These are phyloP conservation scores for Glycyrrhiza uralensis DNA, from an alignment of 306 rosid species.

Conservation along the genomic window DNA sequence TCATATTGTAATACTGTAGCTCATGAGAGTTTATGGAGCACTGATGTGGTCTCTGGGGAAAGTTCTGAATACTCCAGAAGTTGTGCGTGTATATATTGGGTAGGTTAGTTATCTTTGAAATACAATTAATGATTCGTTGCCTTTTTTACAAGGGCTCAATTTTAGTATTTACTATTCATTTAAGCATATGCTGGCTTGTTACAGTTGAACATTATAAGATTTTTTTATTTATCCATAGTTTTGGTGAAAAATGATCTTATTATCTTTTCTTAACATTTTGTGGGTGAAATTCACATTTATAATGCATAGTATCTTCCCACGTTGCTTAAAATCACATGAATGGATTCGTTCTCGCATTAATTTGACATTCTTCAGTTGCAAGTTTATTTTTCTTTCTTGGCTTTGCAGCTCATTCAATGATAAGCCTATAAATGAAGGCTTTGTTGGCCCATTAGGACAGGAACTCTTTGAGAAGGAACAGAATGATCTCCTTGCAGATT, in stretches of 20 bases:
- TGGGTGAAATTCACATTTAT: background rate
- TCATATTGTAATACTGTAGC: slow-evolving; percentile 35
- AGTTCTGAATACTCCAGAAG: slow-evolving; percentile 90
- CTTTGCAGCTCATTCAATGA: slow-evolving; percentile 75
- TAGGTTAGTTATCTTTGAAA: slow-evolving; percentile 33
- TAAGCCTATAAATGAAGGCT: slow-evolving; percentile 64
- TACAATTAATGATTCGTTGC: background rate
- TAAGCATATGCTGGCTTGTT: background rate
- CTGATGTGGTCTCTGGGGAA: slow-evolving; percentile 98
- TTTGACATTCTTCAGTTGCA: slow-evolving; percentile 2
- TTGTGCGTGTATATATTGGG: slow-evolving; percentile 91
- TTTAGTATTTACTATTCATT: background rate
- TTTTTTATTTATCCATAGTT: background rate
- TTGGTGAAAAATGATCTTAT: background rate
- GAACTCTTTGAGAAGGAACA: slow-evolving; percentile 91
- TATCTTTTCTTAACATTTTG: background rate
- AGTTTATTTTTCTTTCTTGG: background rate
- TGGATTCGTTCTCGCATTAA: background rate
- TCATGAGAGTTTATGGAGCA: slow-evolving; percentile 98
- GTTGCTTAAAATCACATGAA: slow-evolving; percentile 5
- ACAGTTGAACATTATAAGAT: background rate
- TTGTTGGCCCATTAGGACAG: slow-evolving; percentile 64
- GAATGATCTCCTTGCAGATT: slow-evolving; percentile 73
- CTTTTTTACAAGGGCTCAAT: background rate
- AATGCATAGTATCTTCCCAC: background rate